Percentiles rank a stretch among this genome's conserved stretches.
Evolutionary conservation across 2,329 filamentous ascomycete species (phyloP).

Genomic region (Ceratocystis huliohia): DNA sequence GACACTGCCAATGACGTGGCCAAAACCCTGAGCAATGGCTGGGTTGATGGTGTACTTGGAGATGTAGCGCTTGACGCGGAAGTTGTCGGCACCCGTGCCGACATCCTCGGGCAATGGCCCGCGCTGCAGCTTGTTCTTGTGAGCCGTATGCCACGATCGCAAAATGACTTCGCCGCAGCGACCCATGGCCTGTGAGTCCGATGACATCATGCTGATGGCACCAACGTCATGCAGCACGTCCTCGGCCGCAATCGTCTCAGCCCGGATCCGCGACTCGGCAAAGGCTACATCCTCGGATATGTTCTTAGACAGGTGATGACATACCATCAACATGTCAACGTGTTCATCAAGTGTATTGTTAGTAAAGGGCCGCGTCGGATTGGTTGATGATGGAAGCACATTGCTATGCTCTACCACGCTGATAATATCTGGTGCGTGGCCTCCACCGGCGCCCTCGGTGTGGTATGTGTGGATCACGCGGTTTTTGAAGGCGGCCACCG

Average conservation of each 20-base stretch:
- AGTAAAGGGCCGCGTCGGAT: slow-evolving; percentile 83
- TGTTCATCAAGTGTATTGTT: slow-evolving; percentile 90
- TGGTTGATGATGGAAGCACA: slow-evolving; percentile 81
- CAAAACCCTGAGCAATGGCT: slow-evolving; percentile 80
- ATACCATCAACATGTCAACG: slow-evolving; percentile 97
- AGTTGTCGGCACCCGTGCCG: slow-evolving; percentile 72
- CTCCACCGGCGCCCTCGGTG: slow-evolving; percentile 87
- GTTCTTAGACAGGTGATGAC: slow-evolving; percentile 82
- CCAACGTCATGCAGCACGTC: slow-evolving; percentile 91
- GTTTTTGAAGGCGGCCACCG: slow-evolving; percentile 69
- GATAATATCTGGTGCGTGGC: slow-evolving; percentile 93
- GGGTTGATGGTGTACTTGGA: slow-evolving; percentile 97
- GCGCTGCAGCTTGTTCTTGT: slow-evolving; percentile 88
- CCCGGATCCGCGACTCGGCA: slow-evolving; percentile 83
- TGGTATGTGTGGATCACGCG: slow-evolving; percentile 94
- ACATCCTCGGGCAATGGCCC: slow-evolving; percentile 65
- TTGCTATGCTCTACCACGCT: slow-evolving; percentile 79
- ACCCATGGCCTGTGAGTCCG: slow-evolving; percentile 92
- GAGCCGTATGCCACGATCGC: slow-evolving; percentile 90
- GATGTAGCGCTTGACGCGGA: slow-evolving; percentile 80
- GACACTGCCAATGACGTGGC: slow-evolving; percentile 71
- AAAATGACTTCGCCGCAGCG: slow-evolving; percentile 87
- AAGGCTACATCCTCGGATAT: slow-evolving; percentile 95
- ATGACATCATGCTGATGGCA: slow-evolving; percentile 95
- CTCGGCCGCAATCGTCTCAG: slow-evolving; percentile 92